These are phyloP conservation scores for Colletotrichum cordylinicola DNA, from an alignment of 2,329 filamentous ascomycete genomes.

Conservation along the genomic window DNA sequence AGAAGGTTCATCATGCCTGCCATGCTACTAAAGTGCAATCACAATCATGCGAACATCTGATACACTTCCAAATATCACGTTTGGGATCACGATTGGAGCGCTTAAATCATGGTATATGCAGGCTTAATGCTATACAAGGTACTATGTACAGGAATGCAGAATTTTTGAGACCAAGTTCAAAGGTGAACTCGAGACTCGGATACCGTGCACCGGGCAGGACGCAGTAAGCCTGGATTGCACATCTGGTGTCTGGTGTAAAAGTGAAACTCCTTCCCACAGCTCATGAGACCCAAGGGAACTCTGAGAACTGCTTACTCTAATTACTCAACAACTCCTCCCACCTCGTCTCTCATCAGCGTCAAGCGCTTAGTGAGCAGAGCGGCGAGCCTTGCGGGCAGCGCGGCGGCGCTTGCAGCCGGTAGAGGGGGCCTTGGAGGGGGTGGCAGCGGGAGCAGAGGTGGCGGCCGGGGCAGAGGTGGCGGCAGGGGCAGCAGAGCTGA, in stretches of 20 bases:
- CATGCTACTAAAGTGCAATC: rapidly evolving
- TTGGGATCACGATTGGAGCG: background rate
- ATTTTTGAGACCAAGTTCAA: background rate
- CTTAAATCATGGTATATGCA: conserved; percentile 14
- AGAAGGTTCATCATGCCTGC: background rate
- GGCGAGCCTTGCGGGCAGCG: conserved; percentile 19
- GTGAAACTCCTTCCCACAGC: background rate
- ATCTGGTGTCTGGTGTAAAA: conserved; percentile 17
- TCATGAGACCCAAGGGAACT: background rate
- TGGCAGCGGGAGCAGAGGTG: conserved; percentile 24
- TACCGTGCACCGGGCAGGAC: conserved; percentile 10
- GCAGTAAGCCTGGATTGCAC: conserved; percentile 7
- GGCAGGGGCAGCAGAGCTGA: conserved; percentile 4
- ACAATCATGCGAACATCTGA: rapidly evolving
- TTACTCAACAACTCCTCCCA: background rate
- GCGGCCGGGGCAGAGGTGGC: conserved; percentile 2
- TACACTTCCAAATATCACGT: background rate
- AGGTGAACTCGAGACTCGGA: background rate
- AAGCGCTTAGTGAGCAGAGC: conserved; percentile 16
- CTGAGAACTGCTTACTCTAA: background rate
- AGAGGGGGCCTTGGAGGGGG: conserved; percentile 11
- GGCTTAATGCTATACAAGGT: conserved; percentile 18
- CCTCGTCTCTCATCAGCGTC: background rate
- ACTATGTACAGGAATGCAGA: conserved; percentile 21
- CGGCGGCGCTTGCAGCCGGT: conserved; percentile 17